phyloP scores from a whole-genome alignment of 2,329 filamentous ascomycete genomes.

The Ilyonectria destructans region DNA sequence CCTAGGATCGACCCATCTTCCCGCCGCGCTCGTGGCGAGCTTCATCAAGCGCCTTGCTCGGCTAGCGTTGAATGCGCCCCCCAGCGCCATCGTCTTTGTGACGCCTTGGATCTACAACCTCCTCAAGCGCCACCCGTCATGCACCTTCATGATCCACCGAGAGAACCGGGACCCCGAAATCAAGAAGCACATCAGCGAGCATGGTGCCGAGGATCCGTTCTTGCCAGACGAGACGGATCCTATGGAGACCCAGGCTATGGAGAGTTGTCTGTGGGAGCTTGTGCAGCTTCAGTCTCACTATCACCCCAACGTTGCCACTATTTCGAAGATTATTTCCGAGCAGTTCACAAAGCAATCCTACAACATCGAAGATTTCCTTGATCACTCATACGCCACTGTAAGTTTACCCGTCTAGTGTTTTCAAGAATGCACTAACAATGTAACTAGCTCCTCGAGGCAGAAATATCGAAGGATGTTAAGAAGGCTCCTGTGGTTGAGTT shows the following conservation, averaged over 20 bases:
- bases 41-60: conserved; percentile 96
- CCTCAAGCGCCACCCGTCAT: conserved; percentile 89
- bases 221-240: conserved; percentile 83
- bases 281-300: conserved; percentile 93
- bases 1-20: conserved; percentile 91
- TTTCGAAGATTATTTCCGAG: conserved; percentile 94
- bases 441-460: conserved; percentile 83
- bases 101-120: conserved; percentile 97
- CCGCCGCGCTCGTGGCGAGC: conserved; percentile 90
- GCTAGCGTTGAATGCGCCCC: conserved; percentile 89
- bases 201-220: conserved; percentile 82
- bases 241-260: conserved; percentile 88
- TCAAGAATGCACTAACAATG: conserved; percentile 51
- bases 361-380: conserved; percentile 96
- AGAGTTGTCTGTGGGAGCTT: conserved; percentile 96
- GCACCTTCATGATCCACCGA: conserved; percentile 97
- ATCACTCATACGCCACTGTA: conserved; percentile 90
- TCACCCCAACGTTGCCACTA: conserved; percentile 95
- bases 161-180: conserved; percentile 72
- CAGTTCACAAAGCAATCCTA: conserved; percentile 98
- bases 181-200: conserved; percentile 72
- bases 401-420: conserved; percentile 53
- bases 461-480: conserved; percentile 87
- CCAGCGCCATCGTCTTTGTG: conserved; percentile 89
- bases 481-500: conserved; percentile 93